A percentile compares a stretch with the other conserved stretches of the same genome.
phyloP scores from a whole-genome alignment of 2,329 filamentous ascomycete species.

The Exophiala aquamarina region DNA sequence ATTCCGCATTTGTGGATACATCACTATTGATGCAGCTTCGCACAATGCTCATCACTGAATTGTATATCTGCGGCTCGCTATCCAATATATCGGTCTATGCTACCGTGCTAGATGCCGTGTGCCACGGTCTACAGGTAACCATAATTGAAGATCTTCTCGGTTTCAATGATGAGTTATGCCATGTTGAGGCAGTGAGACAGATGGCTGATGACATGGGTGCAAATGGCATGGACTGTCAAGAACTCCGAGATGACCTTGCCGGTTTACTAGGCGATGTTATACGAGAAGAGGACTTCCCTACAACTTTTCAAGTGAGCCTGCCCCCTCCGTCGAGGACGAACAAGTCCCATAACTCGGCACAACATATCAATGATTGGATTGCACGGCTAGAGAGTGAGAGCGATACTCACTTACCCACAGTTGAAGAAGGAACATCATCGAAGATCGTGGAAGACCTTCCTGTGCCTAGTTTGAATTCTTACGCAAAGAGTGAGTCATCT shows the following conservation, averaged over 20 bases:
- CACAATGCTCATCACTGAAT: slow-evolving; percentile 82
- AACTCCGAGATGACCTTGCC: slow-evolving; percentile 55
- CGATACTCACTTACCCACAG: neutral
- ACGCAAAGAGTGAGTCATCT: slow-evolving; percentile 17
- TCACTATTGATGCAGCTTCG: slow-evolving; percentile 73
- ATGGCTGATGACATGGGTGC: slow-evolving; percentile 76
- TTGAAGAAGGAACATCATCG: slow-evolving; percentile 3
- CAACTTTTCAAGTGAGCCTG: slow-evolving; percentile 24
- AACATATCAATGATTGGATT: slow-evolving; percentile 18
- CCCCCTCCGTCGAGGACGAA: slow-evolving; percentile 11
- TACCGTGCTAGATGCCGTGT: slow-evolving; percentile 84
- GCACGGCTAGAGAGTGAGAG: slow-evolving; percentile 7
- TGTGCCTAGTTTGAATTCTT: neutral
- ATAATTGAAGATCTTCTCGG: slow-evolving; percentile 87
- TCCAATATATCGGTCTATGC: slow-evolving; percentile 89
- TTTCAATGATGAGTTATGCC: slow-evolving; percentile 68
- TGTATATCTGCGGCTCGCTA: slow-evolving; percentile 84
- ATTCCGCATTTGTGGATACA: slow-evolving; percentile 81
- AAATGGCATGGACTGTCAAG: slow-evolving; percentile 59
- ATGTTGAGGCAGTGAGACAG: slow-evolving; percentile 67
- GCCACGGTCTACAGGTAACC: slow-evolving; percentile 83
- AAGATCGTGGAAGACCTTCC: slow-evolving; percentile 3
- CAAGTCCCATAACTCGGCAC: slow-evolving; percentile 12
- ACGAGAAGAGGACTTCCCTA: slow-evolving; percentile 26
- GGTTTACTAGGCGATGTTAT: slow-evolving; percentile 41